Conservation (phyloP, 768 basidiomycete species). For the Collybia sordida region DNA sequence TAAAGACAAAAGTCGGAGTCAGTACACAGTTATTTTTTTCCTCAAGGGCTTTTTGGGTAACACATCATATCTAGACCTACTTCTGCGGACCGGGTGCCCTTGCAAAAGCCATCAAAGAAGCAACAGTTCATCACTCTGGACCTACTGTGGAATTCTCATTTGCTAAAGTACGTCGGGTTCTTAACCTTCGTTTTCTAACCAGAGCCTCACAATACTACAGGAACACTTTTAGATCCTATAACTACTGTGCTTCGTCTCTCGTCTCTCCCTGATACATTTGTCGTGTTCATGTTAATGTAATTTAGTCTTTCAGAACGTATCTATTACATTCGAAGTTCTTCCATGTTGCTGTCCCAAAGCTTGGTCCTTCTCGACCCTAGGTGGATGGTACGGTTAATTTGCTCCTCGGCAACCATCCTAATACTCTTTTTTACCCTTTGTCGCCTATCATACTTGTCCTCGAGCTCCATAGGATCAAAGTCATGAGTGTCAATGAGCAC, state of each 20-base stretch:
- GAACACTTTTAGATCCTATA: conserved; percentile 25
- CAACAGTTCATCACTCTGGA: conserved; percentile 54
- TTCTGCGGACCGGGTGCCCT: conserved; percentile 84
- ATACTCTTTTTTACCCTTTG: conserved; percentile 59
- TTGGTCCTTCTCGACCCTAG: conserved; percentile 35
- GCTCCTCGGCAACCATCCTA: conserved; percentile 76
- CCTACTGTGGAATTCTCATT: conserved; percentile 73
- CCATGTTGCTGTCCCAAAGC: conserved; percentile 41
- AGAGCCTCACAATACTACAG: conserved; percentile 7
- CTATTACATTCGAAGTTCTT: conserved; percentile 34
- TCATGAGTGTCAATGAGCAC: conserved; percentile 67
- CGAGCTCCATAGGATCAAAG: conserved; percentile 33
- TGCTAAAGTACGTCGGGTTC: conserved; percentile 54
- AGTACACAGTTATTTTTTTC: conserved; percentile 25
- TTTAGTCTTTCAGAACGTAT: conserved; percentile 5
- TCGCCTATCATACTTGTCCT: conserved; percentile 9
- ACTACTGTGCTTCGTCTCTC: background rate
- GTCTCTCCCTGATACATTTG: background rate
- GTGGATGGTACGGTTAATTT: conserved; percentile 50
- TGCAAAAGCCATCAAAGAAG: conserved; percentile 75
- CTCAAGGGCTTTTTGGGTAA: conserved; percentile 5
- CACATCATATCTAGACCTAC: conserved; percentile 57
- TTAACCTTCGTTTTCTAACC: background rate
- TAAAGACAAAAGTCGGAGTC: conserved; percentile 84
- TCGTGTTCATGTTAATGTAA: background rate